phyloP scores from a whole-genome alignment of 371 early-diverging fungal genomes.

The Catenaria anguillulae region DNA sequence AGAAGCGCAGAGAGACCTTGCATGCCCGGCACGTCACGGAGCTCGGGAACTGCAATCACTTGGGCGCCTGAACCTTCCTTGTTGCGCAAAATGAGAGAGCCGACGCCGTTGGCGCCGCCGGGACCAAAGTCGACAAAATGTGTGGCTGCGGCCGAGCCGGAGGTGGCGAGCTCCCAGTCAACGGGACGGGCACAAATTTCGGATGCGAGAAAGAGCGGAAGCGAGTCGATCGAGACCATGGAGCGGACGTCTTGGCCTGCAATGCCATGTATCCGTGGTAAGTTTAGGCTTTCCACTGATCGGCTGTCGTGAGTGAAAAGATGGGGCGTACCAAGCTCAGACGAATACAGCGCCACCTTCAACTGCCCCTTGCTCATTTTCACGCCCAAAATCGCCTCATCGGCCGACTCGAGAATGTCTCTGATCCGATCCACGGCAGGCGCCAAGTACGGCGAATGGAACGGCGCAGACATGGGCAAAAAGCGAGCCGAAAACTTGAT shows the following conservation, averaged over 20 bases:
- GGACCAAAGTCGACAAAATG: conserved; percentile 92
- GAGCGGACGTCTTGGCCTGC: conserved; percentile 48
- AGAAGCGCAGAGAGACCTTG: conserved; percentile 48
- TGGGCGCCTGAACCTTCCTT: conserved; percentile 92
- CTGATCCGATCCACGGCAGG: conserved; percentile 45
- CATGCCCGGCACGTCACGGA: conserved; percentile 3
- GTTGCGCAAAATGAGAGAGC: conserved; percentile 77
- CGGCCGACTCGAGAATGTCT: conserved; percentile 41
- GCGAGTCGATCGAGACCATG: conserved; percentile 16
- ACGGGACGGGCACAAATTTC: conserved; percentile 69
- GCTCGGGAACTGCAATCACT: conserved; percentile 49
- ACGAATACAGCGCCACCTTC: conserved; percentile 56
- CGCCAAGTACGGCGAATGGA: conserved; percentile 64
- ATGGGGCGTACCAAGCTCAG: conserved; percentile 56
- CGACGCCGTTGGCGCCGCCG: conserved; percentile 75
- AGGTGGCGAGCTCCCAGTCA: conserved; percentile 74
- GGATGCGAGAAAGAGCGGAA: conserved; percentile 56
- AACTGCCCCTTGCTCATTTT: conserved; percentile 40
- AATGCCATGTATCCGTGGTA: neutral
- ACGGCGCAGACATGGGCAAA: conserved; percentile 75
- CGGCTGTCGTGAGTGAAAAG: too few relatives aligned
- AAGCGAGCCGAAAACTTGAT: conserved; percentile 71
- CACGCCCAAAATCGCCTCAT: conserved; percentile 14
- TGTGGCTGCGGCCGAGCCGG: conserved; percentile 55
- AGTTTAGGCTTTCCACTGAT: conserved; percentile 3